phyloP scores from a whole-genome alignment of 805 yeast species.

The Lachancea sp. region DNA sequence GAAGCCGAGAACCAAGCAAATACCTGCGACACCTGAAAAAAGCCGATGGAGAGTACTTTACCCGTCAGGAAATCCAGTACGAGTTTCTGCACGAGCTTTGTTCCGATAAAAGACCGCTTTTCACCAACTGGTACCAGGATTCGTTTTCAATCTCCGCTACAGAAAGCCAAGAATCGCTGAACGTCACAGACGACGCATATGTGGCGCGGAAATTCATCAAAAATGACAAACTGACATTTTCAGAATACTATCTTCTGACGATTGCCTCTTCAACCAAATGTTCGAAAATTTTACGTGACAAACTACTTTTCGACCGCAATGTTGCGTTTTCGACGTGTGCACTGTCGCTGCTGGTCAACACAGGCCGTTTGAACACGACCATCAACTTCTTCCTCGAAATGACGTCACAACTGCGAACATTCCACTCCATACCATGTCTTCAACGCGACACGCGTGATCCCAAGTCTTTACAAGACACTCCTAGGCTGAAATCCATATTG shows the following conservation, averaged over 20 bases:
- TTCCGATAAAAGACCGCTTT: conserved; percentile 55
- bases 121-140: conserved; percentile 54
- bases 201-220: conserved; percentile 33
- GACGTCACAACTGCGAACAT: conserved; percentile 89
- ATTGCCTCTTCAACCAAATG: conserved; percentile 78
- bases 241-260: conserved; percentile 75
- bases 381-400: conserved; percentile 91
- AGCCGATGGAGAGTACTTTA: conserved; percentile 85
- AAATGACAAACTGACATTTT: conserved; percentile 58
- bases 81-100: conserved; percentile 65
- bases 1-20: conserved; percentile 21
- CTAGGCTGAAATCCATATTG: conserved; percentile 80
- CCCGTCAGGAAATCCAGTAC: conserved; percentile 82
- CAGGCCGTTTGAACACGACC: conserved; percentile 92
- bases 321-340: conserved; percentile 67
- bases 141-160: conserved; percentile 34
- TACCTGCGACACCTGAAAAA: conserved; percentile 62
- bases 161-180: conserved; percentile 29
- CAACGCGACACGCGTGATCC: conserved; percentile 47
- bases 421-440: conserved; percentile 85
- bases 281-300: conserved; percentile 74
- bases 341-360: conserved; percentile 80
- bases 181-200: conserved; percentile 30
- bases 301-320: conserved; percentile 55
- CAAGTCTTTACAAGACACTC: conserved; percentile 90